phyloP scores from a whole-genome alignment of 768 basidiomycete genomes.

The Collybia mongolica region DNA sequence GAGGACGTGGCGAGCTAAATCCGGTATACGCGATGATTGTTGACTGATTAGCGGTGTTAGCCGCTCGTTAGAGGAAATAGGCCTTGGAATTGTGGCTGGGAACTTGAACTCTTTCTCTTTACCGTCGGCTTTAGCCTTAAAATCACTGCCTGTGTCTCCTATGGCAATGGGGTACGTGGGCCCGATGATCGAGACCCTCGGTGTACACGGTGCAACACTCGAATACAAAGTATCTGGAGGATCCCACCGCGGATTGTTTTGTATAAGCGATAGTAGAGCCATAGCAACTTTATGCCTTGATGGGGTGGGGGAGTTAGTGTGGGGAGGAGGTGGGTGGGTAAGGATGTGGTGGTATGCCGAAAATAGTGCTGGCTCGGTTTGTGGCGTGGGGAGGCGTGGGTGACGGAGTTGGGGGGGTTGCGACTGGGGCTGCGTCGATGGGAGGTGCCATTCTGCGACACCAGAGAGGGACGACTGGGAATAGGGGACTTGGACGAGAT shows the following conservation, averaged over 20 bases:
- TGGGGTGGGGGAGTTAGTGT: constrained; percentile 50
- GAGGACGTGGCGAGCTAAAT: constrained; percentile 63
- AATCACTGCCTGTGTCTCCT: constrained; percentile 20
- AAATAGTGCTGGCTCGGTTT: constrained; percentile 62
- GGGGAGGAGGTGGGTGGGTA: constrained; percentile 59
- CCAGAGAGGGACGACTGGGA: constrained; percentile 67
- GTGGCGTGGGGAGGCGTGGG: constrained; percentile 44
- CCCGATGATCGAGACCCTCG: constrained; percentile 60
- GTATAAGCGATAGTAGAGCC: constrained; percentile 58
- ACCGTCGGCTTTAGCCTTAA: constrained; percentile 30
- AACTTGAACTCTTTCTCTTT: constrained; percentile 52
- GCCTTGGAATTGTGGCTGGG: constrained; percentile 45
- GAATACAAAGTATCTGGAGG: constrained; percentile 65
- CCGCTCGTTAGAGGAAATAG: constrained; percentile 43
- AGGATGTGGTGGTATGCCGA: constrained; percentile 77
- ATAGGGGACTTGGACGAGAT: constrained; percentile 71
- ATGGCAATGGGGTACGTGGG: constrained; percentile 65
- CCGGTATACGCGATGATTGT: constrained; percentile 64
- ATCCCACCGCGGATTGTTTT: constrained; percentile 65
- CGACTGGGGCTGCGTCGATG: constrained; percentile 32
- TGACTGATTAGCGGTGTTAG: constrained; percentile 65
- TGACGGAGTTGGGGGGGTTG: constrained; percentile 14
- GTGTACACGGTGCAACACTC: constrained; percentile 54
- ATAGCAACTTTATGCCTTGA: constrained; percentile 76
- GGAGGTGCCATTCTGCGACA: constrained; percentile 70